Base-by-base conservation (phyloP, 1,139 yeast species). In the Ogataea hybrid region DNA sequence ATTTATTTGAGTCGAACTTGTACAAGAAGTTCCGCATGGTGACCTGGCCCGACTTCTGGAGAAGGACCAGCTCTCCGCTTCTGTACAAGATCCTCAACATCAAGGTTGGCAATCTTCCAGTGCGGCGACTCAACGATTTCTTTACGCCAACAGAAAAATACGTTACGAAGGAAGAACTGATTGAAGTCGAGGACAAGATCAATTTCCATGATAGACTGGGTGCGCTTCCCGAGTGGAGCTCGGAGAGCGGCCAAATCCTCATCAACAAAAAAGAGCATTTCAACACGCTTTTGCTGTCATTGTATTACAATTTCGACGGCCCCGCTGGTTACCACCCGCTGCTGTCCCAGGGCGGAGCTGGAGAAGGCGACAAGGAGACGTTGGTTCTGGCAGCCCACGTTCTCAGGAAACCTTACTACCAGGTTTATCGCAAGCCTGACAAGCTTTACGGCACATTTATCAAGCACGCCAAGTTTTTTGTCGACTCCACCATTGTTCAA, bases 41-140 rank as follows among this genome's bases (percentile, higher is more conserved):
- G 20, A 62, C 80, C 5, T 80, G 86, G 86, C 85, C 86, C 5
- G 86, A 80, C 56, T 79, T 75, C 51, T 80, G 86, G 86, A 67
- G 72, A 54, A 67, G 85, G 50, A 71, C 83, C 1, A 73, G 77
- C 2, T 75, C 81, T 3, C 85, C 85, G 2, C 60, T 60, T 32
- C 78, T 68, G 48, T 80, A 78, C 52, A 71, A 77, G 20, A 68
- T 79, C 39, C 73, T 80, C 3, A 76, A 72, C 4, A 63, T 67
- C 17, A 54, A 61, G 32, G 65, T 71, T 28, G 69, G 66, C 37
- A 56, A 57, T 18, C 44, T 50, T 3, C 64, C 64, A 14, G 56
- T 57, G 11, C 50, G 63, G 35, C 54, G 52, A 33, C 44, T 58
- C 21, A 56, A 57, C 43, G 62, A 58, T 41, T 39, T 47, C 23